Percentiles rank a stretch among this genome's conserved stretches.
phyloP scores from a whole-genome alignment of 208 protist genomes.

The Trypanosoma platydactyli region DNA sequence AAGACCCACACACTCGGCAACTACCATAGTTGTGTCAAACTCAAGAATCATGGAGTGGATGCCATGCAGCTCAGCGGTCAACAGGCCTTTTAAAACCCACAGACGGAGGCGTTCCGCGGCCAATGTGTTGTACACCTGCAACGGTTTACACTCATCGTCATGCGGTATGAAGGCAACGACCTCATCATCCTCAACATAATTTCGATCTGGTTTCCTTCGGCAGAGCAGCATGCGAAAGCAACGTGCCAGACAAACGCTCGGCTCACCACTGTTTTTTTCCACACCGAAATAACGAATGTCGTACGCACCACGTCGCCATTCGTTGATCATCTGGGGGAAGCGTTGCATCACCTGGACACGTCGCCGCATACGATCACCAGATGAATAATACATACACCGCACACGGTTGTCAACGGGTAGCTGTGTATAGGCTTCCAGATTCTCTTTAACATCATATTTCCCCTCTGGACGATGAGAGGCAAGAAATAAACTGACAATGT shows the following conservation, averaged over 20 bases:
- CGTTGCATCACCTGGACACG: slow-evolving; percentile 58
- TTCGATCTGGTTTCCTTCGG: slow-evolving; percentile 37
- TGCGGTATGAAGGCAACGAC: slow-evolving; percentile 48
- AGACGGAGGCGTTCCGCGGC: slow-evolving; percentile 75
- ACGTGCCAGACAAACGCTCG: slow-evolving; percentile 24
- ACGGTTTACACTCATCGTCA: slow-evolving; percentile 45
- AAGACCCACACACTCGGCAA: slow-evolving; percentile 69
- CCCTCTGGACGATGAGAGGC: slow-evolving; percentile 37
- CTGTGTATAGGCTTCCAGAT: slow-evolving; percentile 23
- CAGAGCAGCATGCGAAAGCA: slow-evolving; percentile 71
- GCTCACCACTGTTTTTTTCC: slow-evolving; percentile 31
- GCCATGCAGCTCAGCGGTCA: slow-evolving; percentile 64
- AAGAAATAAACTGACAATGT: slow-evolving; percentile 45
- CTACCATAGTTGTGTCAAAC: slow-evolving; percentile 63
- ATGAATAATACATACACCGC: slow-evolving; percentile 47
- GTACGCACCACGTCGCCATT: slow-evolving; percentile 68
- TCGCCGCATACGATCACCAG: slow-evolving; percentile 42
- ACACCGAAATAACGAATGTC: slow-evolving; percentile 51
- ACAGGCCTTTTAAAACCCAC: slow-evolving; percentile 78
- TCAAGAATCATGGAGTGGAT: slow-evolving; percentile 73
- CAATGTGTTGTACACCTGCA: slow-evolving; percentile 64
- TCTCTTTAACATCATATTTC: slow-evolving; percentile 39
- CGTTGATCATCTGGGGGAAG: slow-evolving; percentile 39
- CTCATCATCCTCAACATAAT: slow-evolving; percentile 44
- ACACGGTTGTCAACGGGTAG: slow-evolving; percentile 45